Conservation (phyloP, 2,329 filamentous ascomycete species). For the Penicillium sp. region DNA sequence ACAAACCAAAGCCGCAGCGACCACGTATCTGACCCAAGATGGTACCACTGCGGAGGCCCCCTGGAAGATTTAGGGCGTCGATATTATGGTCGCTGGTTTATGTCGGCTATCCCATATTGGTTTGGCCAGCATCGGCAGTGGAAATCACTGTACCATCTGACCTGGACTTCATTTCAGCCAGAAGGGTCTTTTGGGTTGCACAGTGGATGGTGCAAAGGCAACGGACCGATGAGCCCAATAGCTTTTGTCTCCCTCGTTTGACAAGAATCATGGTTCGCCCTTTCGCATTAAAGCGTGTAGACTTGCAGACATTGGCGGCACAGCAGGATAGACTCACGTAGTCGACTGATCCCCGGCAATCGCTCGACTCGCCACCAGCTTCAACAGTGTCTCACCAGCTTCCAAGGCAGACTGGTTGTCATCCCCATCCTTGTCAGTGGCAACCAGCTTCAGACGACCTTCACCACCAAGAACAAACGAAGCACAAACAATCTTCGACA, state of each 20-base stretch:
- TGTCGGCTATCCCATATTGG: no score
- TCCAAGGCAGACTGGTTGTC: slow-evolving; percentile 21
- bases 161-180: neutral
- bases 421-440: slow-evolving; percentile 16
- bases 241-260: neutral
- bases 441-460: slow-evolving; percentile 42
- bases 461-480: slow-evolving; percentile 43
- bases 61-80: no score
- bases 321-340: slow-evolving; percentile 12
- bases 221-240: neutral
- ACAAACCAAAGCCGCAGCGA: no score
- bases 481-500: slow-evolving; percentile 42
- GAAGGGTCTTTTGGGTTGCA: neutral
- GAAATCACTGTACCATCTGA: neutral
- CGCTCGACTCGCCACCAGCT: slow-evolving; percentile 33
- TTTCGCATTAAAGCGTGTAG: neutral
- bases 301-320: neutral
- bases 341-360: slow-evolving; percentile 19
- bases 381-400: slow-evolving; percentile 37
- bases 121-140: neutral
- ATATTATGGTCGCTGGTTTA: no score
- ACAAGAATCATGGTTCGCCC: neutral
- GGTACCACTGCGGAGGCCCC: no score
- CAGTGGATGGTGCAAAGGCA: neutral
- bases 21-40: no score